Evolutionary conservation across 2,329 filamentous ascomycete species (phyloP), one percentile per base, ranked within the genome.

Genomic region (Didymella sp.): DNA sequence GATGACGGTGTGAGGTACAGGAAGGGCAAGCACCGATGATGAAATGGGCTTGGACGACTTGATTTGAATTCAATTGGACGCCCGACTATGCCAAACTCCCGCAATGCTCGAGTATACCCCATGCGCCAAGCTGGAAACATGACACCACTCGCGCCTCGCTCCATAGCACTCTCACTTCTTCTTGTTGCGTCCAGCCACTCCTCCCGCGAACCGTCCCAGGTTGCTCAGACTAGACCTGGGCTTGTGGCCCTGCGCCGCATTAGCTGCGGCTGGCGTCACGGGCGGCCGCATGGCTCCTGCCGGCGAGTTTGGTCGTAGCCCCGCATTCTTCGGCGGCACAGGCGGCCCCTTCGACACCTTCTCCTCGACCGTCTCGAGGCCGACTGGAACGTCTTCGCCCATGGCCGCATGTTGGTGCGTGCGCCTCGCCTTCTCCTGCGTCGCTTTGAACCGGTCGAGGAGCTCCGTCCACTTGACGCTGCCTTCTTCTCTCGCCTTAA

Each of bases 401-500:
- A 75, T 71, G 59, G 79, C 74, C 0, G 77, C 75, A 59, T 78
- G 76, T 57, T 87, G 81, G 70, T 92, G 89, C 12, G 86, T 82
- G 50, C 92, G 84, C 51, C 92, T 85, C 6, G 93, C 90, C 58
- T 87, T 87, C 66, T 99, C 95, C 72, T 99, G 95, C 1, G 96
- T 94, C 49, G 84, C 86, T 64, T 91, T 90, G 78, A 99, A 99
- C 72, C 97, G 96, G 63, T 99, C 95, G 5, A 99, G 84, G 31
- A 99, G 82, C 67, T 99, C 95, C 2, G 85, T 86, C 95, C 95
- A 99, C 52, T 90, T 89, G 66, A 99, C 96, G 30, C 87, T 88
- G 51, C 86, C 87, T 52, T 97, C 93, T 63, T 96, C 91, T 52
- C 93, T 84, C 45, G 85, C 87, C 85, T 97, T 83, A 44, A 97